These are phyloP conservation scores for Penicillium ucsense DNA, from an alignment of 495 filamentous ascomycete genomes.

Conservation along the genomic window DNA sequence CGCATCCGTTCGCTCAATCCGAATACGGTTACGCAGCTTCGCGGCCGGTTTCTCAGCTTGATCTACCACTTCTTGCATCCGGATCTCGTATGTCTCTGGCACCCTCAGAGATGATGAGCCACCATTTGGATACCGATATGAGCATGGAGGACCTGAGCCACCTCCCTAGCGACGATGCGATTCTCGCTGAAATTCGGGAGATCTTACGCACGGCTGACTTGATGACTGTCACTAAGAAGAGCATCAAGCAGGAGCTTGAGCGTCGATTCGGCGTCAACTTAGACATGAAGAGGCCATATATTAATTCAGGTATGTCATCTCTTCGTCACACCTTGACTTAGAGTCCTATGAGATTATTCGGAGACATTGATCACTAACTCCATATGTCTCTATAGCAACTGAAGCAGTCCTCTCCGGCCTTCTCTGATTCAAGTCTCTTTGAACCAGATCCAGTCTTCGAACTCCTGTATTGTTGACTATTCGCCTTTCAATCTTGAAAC, in stretches of 20 bases:
- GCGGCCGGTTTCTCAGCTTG: constrained; percentile 68
- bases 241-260: constrained; percentile 89
- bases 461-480: no score
- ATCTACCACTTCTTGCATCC: constrained; percentile 38
- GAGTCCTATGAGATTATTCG: background rate
- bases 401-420: constrained; percentile 66
- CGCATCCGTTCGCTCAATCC: constrained; percentile 47
- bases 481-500: no score
- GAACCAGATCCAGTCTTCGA: no score
- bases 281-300: constrained; percentile 77
- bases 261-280: constrained; percentile 71
- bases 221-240: constrained; percentile 98
- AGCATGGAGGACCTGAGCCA: constrained; percentile 60
- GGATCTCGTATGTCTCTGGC: constrained; percentile 72
- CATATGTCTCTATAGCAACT: constrained; percentile 44
- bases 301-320: constrained; percentile 66
- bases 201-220: constrained; percentile 85
- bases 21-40: constrained; percentile 44
- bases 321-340: no score
- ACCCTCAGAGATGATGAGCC: constrained; percentile 61
- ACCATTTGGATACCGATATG: constrained; percentile 49
- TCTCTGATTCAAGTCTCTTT: constrained; percentile 31
- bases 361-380: constrained; percentile 16
- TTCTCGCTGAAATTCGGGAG: constrained; percentile 88
- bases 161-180: constrained; percentile 77